Evolutionary conservation across 2,329 filamentous ascomycete genomes (phyloP).

Genomic region (Alternaria gansuensis): DNA sequence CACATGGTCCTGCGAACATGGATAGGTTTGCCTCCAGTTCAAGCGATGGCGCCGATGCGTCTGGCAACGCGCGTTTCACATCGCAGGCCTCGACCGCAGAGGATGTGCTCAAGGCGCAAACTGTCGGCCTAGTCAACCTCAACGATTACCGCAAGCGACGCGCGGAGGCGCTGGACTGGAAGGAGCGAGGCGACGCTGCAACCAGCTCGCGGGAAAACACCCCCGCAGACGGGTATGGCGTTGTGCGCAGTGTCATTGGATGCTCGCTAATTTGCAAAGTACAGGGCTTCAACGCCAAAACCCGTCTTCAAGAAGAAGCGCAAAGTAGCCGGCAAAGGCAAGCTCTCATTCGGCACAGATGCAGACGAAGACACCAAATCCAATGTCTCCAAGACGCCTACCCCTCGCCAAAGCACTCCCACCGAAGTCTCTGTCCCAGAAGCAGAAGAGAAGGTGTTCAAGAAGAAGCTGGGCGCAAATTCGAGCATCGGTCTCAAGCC

Average conservation of each 20-base stretch:
- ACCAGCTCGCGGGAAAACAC: constrained; percentile 63
- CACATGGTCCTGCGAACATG: constrained; percentile 27
- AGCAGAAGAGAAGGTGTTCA: constrained; percentile 46
- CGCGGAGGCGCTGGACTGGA: constrained; percentile 90
- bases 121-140: constrained; percentile 88
- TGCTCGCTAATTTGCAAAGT: constrained; percentile 63
- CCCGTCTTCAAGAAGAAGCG: constrained; percentile 66
- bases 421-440: constrained; percentile 49
- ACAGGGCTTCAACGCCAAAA: constrained; percentile 63
- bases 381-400: constrained; percentile 47
- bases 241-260: too few species aligned
- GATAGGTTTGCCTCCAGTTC: constrained; percentile 41
- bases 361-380: constrained; percentile 70
- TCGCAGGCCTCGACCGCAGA: constrained; percentile 79
- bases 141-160: constrained; percentile 96
- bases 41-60: constrained; percentile 30
- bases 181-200: constrained; percentile 81
- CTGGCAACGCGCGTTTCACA: constrained; percentile 70
- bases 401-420: constrained; percentile 52
- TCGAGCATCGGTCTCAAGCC: constrained; percentile 66
- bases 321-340: constrained; percentile 63
- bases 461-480: constrained; percentile 68
- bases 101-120: constrained; percentile 83
- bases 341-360: constrained; percentile 74
- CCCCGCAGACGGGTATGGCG: constrained; percentile 67